phyloP scores from a whole-genome alignment of 192 early-diverging fungal genomes.

The Backusella circina region DNA sequence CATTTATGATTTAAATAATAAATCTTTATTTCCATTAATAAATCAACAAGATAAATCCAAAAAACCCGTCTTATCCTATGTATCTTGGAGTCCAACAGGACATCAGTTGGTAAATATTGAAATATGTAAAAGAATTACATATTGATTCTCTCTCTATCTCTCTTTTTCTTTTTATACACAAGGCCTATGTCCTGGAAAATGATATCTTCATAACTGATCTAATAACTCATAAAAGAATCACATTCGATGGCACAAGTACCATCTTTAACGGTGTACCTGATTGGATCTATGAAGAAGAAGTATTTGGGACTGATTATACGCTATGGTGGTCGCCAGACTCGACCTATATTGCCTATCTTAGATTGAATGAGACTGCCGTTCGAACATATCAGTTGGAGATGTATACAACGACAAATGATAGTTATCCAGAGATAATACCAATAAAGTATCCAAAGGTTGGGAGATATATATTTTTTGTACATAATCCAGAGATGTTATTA shows the following conservation, averaged over 20 bases:
- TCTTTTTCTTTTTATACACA: constrained; percentile 5
- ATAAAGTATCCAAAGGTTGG: constrained; percentile 83
- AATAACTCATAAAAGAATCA: constrained; percentile 65
- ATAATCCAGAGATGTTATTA: too few relatives aligned
- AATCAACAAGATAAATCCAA: constrained; percentile 31
- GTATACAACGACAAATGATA: constrained; percentile 53
- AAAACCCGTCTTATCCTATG: constrained; percentile 54
- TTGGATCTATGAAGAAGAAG: constrained; percentile 97
- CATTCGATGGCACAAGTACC: constrained; percentile 73
- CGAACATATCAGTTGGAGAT: constrained; percentile 71
- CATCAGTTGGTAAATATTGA: constrained; percentile 63
- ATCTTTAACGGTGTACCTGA: constrained; percentile 92
- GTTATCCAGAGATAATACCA: constrained; percentile 67
- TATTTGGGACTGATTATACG: constrained; percentile 59
- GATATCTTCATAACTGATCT: constrained; percentile 80
- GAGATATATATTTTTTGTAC: background rate
- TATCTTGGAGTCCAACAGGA: constrained; percentile 73
- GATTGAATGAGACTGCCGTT: constrained; percentile 82
- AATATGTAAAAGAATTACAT: background rate
- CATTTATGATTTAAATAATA: constrained; percentile 63
- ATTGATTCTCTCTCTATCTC: background rate
- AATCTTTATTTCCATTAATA: constrained; percentile 56
- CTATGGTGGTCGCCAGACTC: constrained; percentile 90
- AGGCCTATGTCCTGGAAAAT: constrained; percentile 83
- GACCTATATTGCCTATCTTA: constrained; percentile 70